A percentile compares a stretch with the other conserved stretches of the same genome.
These are phyloP conservation scores for button mushroom (Agaricus bisporus) DNA, from an alignment of 768 basidiomycete species.

Conservation along the genomic window DNA sequence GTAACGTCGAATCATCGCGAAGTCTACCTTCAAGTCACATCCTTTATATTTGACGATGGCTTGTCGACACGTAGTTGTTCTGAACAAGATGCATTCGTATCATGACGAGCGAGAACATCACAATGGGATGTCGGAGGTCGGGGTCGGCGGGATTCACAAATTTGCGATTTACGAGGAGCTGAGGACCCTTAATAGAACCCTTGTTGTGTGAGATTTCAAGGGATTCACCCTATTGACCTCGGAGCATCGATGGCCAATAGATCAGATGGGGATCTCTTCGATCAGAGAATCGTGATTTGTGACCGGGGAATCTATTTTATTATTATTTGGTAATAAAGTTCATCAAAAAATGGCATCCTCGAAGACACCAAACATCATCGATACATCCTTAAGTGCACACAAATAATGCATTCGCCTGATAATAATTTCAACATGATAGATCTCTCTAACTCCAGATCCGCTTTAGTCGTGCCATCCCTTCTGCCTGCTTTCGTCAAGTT, in stretches of 20 bases:
- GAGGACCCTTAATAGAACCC: constrained; percentile 1
- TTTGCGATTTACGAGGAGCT: not conserved
- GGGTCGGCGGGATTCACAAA: not conserved
- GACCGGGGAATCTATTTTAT: constrained; percentile 23
- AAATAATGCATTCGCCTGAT: constrained; percentile 18
- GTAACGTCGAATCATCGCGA: not conserved
- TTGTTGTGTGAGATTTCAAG: constrained; percentile 4
- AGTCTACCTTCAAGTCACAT: not conserved
- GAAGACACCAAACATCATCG: constrained; percentile 21
- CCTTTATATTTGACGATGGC: too few species aligned
- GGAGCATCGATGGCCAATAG: constrained; percentile 1
- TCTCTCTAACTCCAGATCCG: constrained; percentile 35
- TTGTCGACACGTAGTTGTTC: too few species aligned
- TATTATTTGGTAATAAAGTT: constrained; percentile 13
- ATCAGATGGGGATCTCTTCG: not conserved
- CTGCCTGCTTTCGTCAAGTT: constrained; percentile 28
- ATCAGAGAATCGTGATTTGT: constrained; percentile 9
- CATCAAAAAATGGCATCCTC: constrained; percentile 18
- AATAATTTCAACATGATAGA: constrained; percentile 25
- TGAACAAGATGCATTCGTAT: too few species aligned
- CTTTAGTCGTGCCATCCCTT: constrained; percentile 26
- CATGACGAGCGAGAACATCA: too few species aligned
- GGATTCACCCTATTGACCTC: not conserved
- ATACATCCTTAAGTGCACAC: constrained; percentile 12
- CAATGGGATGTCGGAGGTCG: not conserved